Evolutionary conservation across 192 early-diverging fungal genomes (phyloP).

Genomic region (Rhizophagus sp.): DNA sequence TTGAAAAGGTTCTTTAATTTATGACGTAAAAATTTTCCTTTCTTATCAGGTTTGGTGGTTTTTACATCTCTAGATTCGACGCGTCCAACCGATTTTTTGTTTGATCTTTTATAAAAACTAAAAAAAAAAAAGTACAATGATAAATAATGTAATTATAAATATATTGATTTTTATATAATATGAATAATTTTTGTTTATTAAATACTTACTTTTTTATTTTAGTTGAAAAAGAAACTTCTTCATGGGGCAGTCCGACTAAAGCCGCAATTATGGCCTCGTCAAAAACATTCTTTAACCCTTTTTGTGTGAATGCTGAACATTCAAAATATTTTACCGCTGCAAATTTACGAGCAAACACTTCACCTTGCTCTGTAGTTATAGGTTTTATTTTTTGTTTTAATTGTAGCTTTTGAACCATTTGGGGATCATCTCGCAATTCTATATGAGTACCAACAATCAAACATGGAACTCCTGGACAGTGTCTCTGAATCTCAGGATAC

Average conservation of each 20-base stretch:
- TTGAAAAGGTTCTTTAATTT: no score
- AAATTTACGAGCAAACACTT: conserved; percentile 79
- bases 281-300: conserved; percentile 94
- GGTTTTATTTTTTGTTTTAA: conserved; percentile 82
- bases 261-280: conserved; percentile 99
- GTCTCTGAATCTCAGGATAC: conserved; percentile 94
- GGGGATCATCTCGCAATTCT: conserved; percentile 87
- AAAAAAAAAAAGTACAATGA: no score
- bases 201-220: not conserved
- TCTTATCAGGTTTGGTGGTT: no score
- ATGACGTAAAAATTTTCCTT: no score
- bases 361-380: conserved; percentile 75
- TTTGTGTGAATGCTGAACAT: conserved; percentile 89
- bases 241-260: conserved; percentile 82
- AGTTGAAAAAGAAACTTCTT: conserved; percentile 75
- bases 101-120: no score
- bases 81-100: no score
- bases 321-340: conserved; percentile 95
- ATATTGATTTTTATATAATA: no score
- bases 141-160: no score
- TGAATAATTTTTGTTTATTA: no score
- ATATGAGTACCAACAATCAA: conserved; percentile 89
- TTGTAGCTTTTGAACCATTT: conserved; percentile 74
- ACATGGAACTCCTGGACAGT: conserved; percentile 93
- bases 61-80: no score